phyloP scores from a whole-genome alignment of 805 yeast genomes.

The Metschnikowia kofuensis region DNA sequence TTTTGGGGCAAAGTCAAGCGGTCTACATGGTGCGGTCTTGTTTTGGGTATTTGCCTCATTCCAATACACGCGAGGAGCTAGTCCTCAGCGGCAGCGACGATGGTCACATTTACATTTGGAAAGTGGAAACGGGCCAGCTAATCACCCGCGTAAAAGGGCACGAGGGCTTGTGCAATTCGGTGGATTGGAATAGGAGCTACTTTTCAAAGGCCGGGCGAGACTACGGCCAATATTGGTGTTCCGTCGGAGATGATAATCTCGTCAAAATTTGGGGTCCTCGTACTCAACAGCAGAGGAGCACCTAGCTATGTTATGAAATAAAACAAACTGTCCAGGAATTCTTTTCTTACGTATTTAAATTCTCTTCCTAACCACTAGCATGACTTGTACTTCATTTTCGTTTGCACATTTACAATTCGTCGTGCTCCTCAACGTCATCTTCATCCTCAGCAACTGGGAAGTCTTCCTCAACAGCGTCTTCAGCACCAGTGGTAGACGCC shows the following conservation, averaged over 20 bases:
- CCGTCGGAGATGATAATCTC: conserved; percentile 78
- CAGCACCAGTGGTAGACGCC: conserved; percentile 49
- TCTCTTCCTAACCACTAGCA: too few relatives aligned
- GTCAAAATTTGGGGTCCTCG: conserved; percentile 70
- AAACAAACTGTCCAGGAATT: too few relatives aligned
- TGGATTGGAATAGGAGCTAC: conserved; percentile 59
- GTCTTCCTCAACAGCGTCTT: conserved; percentile 18
- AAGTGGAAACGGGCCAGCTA: conserved; percentile 64
- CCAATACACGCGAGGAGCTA: conserved; percentile 51
- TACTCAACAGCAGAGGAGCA: too few relatives aligned
- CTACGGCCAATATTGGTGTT: conserved; percentile 60
- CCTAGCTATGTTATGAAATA: too few relatives aligned
- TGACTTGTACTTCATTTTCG: too few relatives aligned
- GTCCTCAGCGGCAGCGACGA: conserved; percentile 84
- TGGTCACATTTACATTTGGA: conserved; percentile 76
- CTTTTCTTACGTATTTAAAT: too few relatives aligned
- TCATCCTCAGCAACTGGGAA: conserved; percentile 14
- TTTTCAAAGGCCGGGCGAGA: conserved; percentile 23
- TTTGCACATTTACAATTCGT: conserved; percentile 32
- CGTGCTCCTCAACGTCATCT: conserved; percentile 26
- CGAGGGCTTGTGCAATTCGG: conserved; percentile 66
- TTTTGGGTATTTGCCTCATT: conserved; percentile 56
- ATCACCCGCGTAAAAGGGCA: conserved; percentile 64
- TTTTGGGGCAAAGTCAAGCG: conserved; percentile 69
- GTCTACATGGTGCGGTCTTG: conserved; percentile 71